Evolutionary conservation across 495 filamentous ascomycete species (phyloP).

Genomic region (Podospora pseudocomata): DNA sequence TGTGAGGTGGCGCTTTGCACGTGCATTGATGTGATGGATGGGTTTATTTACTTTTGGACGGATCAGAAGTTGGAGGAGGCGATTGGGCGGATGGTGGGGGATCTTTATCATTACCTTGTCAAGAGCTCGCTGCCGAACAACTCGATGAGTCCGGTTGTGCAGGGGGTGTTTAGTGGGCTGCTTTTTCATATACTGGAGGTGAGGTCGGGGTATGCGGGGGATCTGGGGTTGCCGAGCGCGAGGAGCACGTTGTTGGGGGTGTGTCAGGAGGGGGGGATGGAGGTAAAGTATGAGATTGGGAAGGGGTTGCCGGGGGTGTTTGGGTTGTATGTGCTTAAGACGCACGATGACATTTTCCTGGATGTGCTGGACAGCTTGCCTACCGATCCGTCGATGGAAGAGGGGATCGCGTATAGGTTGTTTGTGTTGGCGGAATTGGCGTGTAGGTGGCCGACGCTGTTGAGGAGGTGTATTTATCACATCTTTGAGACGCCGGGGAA

Average conservation of each 20-base stretch:
- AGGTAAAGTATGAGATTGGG: conserved; percentile 72
- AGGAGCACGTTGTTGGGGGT: conserved; percentile 72
- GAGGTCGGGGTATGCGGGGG: conserved; percentile 58
- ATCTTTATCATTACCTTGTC: conserved; percentile 79
- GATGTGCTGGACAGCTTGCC: conserved; percentile 74
- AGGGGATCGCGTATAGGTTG: conserved; percentile 83
- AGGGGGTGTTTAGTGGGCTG: conserved; percentile 61
- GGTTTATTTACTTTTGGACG: conserved; percentile 62
- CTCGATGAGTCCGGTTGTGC: conserved; percentile 63
- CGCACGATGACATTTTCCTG: conserved; percentile 76
- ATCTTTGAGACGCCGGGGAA: conserved; percentile 84
- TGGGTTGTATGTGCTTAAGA: conserved; percentile 67
- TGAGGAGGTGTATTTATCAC: conserved; percentile 81
- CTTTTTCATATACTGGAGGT: conserved; percentile 63
- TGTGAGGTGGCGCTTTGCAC: conserved; percentile 73
- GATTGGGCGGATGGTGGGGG: conserved; percentile 58
- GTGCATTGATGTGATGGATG: conserved; percentile 66
- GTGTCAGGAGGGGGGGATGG: conserved; percentile 60
- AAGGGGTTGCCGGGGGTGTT: conserved; percentile 70
- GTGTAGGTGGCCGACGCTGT: conserved; percentile 72
- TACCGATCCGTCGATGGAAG: conserved; percentile 61
- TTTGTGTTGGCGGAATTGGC: conserved; percentile 71
- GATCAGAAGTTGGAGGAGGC: conserved; percentile 40
- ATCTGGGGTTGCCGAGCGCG: conserved; percentile 57
- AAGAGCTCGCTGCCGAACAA: conserved; percentile 58